These are phyloP conservation scores for Ascoidea asiatica DNA, from an alignment of 805 yeast genomes.

Conservation along the genomic window DNA sequence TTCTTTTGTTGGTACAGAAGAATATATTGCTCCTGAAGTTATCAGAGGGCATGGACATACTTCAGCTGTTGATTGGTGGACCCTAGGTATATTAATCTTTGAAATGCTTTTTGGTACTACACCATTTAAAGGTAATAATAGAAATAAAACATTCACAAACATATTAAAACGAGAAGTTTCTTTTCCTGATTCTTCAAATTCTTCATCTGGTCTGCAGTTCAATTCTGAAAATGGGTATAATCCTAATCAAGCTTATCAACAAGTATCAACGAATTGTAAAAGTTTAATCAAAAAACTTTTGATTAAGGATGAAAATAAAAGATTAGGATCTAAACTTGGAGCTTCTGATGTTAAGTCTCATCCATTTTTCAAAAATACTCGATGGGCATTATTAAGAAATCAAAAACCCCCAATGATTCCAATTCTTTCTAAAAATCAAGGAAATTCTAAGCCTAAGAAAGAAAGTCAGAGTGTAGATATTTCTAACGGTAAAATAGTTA, in stretches of 20 bases:
- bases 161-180: slow-evolving; percentile 72
- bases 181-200: slow-evolving; percentile 42
- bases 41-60: slow-evolving; percentile 96
- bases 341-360: slow-evolving; percentile 92
- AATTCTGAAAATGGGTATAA: slow-evolving; percentile 12
- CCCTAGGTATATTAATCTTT: slow-evolving; percentile 80
- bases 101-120: slow-evolving; percentile 96
- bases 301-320: slow-evolving; percentile 76
- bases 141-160: slow-evolving; percentile 83
- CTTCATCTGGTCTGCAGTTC: background rate
- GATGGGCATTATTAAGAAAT: slow-evolving; percentile 91
- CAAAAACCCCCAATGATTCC: slow-evolving; percentile 96
- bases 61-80: slow-evolving; percentile 99
- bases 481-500: slow-evolving; percentile 15
- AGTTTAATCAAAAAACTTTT: slow-evolving; percentile 67
- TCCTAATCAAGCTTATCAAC: slow-evolving; percentile 21
- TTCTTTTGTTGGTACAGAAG: slow-evolving; percentile 98
- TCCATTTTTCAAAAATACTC: slow-evolving; percentile 78
- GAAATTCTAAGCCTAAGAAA: slow-evolving; percentile 13
- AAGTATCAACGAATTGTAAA: slow-evolving; percentile 64
- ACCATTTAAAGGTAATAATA: slow-evolving; percentile 85
- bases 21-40: slow-evolving; percentile 97
- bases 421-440: slow-evolving; percentile 34
- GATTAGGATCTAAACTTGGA: slow-evolving; percentile 87
- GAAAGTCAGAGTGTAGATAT: slow-evolving; percentile 20